These are phyloP conservation scores for Crinitomyces ghanaensis DNA, from an alignment of 805 yeast species.

Conservation along the genomic window DNA sequence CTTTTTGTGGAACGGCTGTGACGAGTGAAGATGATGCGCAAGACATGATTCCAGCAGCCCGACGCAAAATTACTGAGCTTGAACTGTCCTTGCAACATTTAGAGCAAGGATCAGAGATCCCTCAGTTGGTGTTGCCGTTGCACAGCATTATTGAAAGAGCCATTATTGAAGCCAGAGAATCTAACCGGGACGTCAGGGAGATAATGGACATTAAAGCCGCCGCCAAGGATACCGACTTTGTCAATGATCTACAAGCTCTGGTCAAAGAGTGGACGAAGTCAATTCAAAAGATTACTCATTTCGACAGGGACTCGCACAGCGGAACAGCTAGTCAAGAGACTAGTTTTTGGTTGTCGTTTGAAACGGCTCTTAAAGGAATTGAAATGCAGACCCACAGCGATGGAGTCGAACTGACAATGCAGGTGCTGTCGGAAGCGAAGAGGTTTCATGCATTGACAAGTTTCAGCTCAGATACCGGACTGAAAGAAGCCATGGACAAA, in stretches of 20 bases:
- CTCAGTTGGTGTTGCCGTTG: conserved; percentile 42
- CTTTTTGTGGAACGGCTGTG: conserved; percentile 22
- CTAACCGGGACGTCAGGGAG: conserved; percentile 18
- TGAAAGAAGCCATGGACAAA: conserved; percentile 40
- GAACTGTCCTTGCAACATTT: conserved; percentile 55
- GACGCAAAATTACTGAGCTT: conserved; percentile 57
- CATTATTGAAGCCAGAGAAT: conserved; percentile 24
- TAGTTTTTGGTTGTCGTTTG: conserved; percentile 68
- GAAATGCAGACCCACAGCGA: conserved; percentile 45
- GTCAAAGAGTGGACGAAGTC: conserved; percentile 68
- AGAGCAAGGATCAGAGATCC: conserved; percentile 56
- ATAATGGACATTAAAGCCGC: conserved; percentile 13
- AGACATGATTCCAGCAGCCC: conserved; percentile 34
- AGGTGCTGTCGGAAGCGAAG: conserved; percentile 54
- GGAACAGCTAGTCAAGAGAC: conserved; percentile 60
- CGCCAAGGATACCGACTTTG: conserved; percentile 30
- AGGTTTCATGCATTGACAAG: conserved; percentile 71
- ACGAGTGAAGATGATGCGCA: conserved; percentile 5
- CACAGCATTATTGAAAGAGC: conserved; percentile 41
- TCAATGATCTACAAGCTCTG: conserved; percentile 57
- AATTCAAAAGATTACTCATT: conserved; percentile 43
- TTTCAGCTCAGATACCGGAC: conserved; percentile 59
- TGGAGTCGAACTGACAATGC: conserved; percentile 46
- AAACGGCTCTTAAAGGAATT: conserved; percentile 43
- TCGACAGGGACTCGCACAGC: conserved; percentile 41